phyloP scores from a whole-genome alignment of 2,329 filamentous ascomycete genomes.

The Cladorrhinum sp. region DNA sequence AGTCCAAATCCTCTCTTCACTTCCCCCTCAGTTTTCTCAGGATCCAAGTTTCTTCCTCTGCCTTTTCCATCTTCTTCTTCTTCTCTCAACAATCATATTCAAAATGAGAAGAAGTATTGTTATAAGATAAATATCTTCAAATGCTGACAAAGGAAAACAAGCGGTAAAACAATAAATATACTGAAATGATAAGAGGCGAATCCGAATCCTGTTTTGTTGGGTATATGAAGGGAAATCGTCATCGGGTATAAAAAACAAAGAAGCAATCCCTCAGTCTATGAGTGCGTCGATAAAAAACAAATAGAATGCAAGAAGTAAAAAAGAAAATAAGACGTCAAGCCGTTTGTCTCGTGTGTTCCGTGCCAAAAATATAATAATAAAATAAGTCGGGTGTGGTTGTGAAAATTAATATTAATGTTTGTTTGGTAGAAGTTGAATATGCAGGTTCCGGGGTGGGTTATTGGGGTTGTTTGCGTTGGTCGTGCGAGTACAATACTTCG shows the following conservation, averaged over 20 bases:
- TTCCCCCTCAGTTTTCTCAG: neutral
- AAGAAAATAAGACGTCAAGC: conserved; percentile 1
- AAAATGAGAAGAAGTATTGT: conserved; percentile 3
- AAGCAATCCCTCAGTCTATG: conserved; percentile 15
- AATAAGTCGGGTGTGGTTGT: neutral
- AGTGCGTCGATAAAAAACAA: neutral
- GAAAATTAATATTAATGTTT: neutral
- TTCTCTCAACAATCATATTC: neutral
- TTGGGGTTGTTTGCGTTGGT: neutral
- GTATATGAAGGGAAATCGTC: conserved; percentile 22
- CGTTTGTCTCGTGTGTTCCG: conserved; percentile 5
- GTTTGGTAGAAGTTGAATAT: neutral
- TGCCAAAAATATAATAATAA: neutral
- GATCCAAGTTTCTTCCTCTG: neutral
- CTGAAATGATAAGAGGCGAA: neutral
- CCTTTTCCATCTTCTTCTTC: too few species aligned
- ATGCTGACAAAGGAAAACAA: neutral
- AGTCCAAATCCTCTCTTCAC: neutral
- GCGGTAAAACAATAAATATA: neutral
- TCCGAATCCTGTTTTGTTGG: conserved; percentile 16
- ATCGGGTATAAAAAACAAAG: conserved; percentile 17
- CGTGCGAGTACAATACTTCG: too few species aligned
- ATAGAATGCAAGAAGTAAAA: conserved; percentile 1
- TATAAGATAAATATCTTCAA: neutral
- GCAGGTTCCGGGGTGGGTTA: neutral